Base-by-base conservation (phyloP, 345 rosid species). In the Psidium friedrichsthalianum region DNA sequence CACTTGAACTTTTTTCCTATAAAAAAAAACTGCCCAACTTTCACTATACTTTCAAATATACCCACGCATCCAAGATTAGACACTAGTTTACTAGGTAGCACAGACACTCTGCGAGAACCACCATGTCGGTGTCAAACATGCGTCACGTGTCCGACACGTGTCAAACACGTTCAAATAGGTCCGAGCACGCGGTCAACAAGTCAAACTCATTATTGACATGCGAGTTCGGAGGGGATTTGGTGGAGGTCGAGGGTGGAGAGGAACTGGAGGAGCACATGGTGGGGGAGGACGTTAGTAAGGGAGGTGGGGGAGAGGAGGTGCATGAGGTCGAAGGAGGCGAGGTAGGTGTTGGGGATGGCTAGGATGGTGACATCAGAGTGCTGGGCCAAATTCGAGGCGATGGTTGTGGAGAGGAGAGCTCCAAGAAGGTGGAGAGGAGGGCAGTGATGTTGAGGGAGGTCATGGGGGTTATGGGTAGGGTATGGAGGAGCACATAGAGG, bases 231-330 rank as follows among this genome's bases (percentile, higher is more conserved):
- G 6, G 97, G 91, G 86, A 96, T 88, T 78, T 92, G 89, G 36
- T 85, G 93, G 90, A 97, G 97, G 90, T 91, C 94, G 24, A 90
- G 74, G 86, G 87, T 88, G 49, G 98, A 94, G 88, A 96, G 86
- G 93, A 89, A 97, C 58, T 94, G 95, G 58, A 97, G 93, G 40
- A 97, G 94, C 84, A 96, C 90, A 87, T 97, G 95, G 91, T 93
- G 96, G 84, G 98, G 94, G 88, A 96, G 93, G 91, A 97, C 93
- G 94, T 97, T 98, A 58, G 96, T 94, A 44, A 94, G 92, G 3
- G 95, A 78, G 80, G 93, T 85, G 3, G 93, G 93, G n/a, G 95
- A 86, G 87, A 96, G 92, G 88, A 57, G 96, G 92, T 93, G 95
- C 87, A 95, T 94, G 94, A 91, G 83, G 53, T 90, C 94, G 83